Base-by-base conservation (phyloP, 2,329 filamentous ascomycete species). In the Diplodia corticola region DNA sequence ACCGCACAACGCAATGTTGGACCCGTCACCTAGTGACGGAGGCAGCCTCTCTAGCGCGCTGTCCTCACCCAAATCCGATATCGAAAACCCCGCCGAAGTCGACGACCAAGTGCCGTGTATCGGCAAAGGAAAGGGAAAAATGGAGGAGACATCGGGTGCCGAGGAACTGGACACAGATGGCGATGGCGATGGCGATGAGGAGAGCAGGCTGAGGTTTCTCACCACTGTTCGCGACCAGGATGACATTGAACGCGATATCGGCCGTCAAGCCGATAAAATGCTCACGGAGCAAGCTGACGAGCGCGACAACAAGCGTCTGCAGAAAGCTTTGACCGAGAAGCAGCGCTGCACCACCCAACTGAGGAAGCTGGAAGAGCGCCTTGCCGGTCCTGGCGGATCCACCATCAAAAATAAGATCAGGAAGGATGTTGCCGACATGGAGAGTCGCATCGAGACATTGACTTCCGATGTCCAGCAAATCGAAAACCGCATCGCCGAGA, bases 181-280 rank as follows among this genome's bases (percentile, higher is more conserved):
- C 15, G 64, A 60, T 46, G 53, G n/a, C 15, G 64, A 60, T 20
- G 54, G 40, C 4, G 26, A 49, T 20, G 44, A 65, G 20, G 55
- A 66, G 24, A 57, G 33, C 3, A 48, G 57, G 24, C 26, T 66
- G n/a, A 51, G 30, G 26, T 46, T 61, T 5, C 48, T 66, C 30
- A 54, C 64, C 30, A 66, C 48, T 12, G 49, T 76, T n/a, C 88
- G 92, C 66, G 88, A 97, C 72, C 94, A 98, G 76, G 89, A 93
- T 80, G 93, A 97, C 67, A 81, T 98, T 22, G 94, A 97, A 77
- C 86, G 92, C 68, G 93, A 97, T 73, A 96, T 98, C 69, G 85
- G 86, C 30, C 82, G 83, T 51, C 85, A 89, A 80, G 87, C 87
- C 44, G 86, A 88, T 72, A 82, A 83, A 70, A 73, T 88, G 54